Evolutionary conservation across 495 filamentous ascomycete species (phyloP).

Genomic region (Trichoderma orchidacearum): DNA sequence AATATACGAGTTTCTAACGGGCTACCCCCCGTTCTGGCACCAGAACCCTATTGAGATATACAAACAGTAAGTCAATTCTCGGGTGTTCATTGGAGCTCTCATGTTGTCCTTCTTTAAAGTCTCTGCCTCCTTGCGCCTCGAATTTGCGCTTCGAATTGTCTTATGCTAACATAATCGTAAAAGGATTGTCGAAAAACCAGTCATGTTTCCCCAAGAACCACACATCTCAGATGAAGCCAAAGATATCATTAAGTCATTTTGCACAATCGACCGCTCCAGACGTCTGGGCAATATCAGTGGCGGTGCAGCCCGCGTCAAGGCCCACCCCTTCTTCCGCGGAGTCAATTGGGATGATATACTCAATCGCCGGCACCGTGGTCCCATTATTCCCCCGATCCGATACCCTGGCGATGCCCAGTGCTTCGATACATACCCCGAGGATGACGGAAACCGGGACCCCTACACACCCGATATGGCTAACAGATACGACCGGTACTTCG

Average conservation of each 20-base stretch:
- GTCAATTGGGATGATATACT: constrained; percentile 82
- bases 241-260: constrained; percentile 73
- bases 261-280: constrained; percentile 77
- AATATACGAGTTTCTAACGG: constrained; percentile 91
- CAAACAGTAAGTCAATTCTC: constrained; percentile 47
- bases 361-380: constrained; percentile 53
- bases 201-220: constrained; percentile 50
- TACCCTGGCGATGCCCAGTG: constrained; percentile 76
- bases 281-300: constrained; percentile 79
- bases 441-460: constrained; percentile 35
- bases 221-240: constrained; percentile 60
- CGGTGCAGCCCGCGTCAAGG: constrained; percentile 68
- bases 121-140: constrained; percentile 4
- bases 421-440: constrained; percentile 73
- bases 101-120: constrained; percentile 21
- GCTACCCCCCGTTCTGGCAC: constrained; percentile 96
- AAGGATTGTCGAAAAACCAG: constrained; percentile 64
- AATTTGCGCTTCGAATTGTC: neutral
- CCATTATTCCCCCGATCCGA: constrained; percentile 72
- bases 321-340: constrained; percentile 72
- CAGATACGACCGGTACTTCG: constrained; percentile 67
- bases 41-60: constrained; percentile 94
- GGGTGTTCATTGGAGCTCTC: too few species aligned
- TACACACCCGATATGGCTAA: constrained; percentile 62
- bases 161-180: neutral